A percentile compares a stretch with the other conserved stretches of the same genome.
These are phyloP conservation scores for Dunaliella primolecta DNA, from an alignment of 139 green algal species.

Conservation along the genomic window DNA sequence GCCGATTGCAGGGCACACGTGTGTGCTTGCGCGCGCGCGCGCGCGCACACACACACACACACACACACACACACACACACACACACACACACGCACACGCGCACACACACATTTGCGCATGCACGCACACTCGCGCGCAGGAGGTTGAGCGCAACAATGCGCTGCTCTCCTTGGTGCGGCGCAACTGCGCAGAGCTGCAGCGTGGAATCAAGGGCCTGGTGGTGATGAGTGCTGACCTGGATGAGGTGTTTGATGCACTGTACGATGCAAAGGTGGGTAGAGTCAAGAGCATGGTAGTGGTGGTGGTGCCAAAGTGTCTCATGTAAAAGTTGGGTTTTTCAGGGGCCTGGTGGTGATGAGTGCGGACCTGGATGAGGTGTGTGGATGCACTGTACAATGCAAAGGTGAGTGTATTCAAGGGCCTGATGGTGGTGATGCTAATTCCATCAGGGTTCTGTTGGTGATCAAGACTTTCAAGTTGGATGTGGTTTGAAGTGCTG, in stretches of 20 bases:
- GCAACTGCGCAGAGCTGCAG: constrained; percentile 59
- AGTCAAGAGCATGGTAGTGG: no score
- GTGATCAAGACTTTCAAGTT: no score
- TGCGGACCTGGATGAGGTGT: constrained; percentile 75
- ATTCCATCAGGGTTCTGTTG: constrained; percentile 82
- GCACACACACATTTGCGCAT: not conserved
- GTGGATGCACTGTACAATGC: constrained; percentile 63
- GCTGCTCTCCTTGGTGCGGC: constrained; percentile 62
- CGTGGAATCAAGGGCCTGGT: constrained; percentile 81
- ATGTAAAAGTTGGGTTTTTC: no score
- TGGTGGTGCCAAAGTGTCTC: no score
- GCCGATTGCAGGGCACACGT: not conserved
- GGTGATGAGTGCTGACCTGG: constrained; percentile 81
- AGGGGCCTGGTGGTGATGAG: constrained; percentile 84
- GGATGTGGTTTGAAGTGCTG: constrained; percentile 68
- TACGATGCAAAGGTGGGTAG: constrained; percentile 55
- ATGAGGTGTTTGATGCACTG: constrained; percentile 71
- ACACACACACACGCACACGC: not conserved
- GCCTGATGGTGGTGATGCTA: no score
- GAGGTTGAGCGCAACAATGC: constrained; percentile 87
- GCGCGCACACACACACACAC: not conserved
- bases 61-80: not conserved
- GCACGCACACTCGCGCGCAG: not conserved
- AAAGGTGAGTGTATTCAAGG: constrained; percentile 57
- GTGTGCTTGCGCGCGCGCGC: no score